phyloP scores from a whole-genome alignment of 1,139 yeast genomes.

The Tardiomyces depauwii region DNA sequence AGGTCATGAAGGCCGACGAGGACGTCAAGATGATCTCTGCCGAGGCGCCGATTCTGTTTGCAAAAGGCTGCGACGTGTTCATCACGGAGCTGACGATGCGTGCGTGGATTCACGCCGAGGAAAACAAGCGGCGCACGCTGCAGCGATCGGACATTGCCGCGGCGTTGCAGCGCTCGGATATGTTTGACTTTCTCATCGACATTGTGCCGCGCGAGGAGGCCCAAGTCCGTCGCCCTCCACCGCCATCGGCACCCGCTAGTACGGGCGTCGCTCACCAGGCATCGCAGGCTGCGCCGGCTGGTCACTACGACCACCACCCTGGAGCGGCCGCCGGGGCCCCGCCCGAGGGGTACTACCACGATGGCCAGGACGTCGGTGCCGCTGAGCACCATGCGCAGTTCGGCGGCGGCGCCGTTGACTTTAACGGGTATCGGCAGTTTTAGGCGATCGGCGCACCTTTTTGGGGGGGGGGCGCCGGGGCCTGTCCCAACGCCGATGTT shows the following conservation, averaged over 20 bases:
- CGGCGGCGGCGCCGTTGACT: slow-evolving; percentile 3
- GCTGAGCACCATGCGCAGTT: background rate
- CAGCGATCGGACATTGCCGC: slow-evolving; percentile 94
- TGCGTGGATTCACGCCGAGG: slow-evolving; percentile 98
- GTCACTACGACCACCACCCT: slow-evolving; percentile 4
- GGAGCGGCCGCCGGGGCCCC: slow-evolving; percentile 1
- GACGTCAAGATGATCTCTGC: slow-evolving; percentile 97
- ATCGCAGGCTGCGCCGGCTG: slow-evolving; percentile 3
- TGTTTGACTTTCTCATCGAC: slow-evolving; percentile 94
- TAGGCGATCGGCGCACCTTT: no score
- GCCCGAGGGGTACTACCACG: slow-evolving; percentile 1
- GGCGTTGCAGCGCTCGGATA: slow-evolving; percentile 86
- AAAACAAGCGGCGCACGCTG: slow-evolving; percentile 82
- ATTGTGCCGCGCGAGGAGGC: slow-evolving; percentile 69
- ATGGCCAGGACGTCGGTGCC: slow-evolving; percentile 1
- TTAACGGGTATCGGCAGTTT: slow-evolving; percentile 17
- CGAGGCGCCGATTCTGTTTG: slow-evolving; percentile 93
- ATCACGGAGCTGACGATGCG: slow-evolving; percentile 95
- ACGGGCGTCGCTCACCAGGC: slow-evolving; percentile 5
- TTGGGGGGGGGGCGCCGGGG: no score
- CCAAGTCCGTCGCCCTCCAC: slow-evolving; percentile 9
- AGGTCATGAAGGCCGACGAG: slow-evolving; percentile 96
- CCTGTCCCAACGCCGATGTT: no score
- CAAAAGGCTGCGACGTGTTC: slow-evolving; percentile 95
- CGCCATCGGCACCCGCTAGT: slow-evolving; percentile 4